A percentile compares a stretch with the other conserved stretches of the same genome.
Evolutionary conservation across 805 yeast genomes (phyloP).

Genomic region (Saccharomycopsis sp.): DNA sequence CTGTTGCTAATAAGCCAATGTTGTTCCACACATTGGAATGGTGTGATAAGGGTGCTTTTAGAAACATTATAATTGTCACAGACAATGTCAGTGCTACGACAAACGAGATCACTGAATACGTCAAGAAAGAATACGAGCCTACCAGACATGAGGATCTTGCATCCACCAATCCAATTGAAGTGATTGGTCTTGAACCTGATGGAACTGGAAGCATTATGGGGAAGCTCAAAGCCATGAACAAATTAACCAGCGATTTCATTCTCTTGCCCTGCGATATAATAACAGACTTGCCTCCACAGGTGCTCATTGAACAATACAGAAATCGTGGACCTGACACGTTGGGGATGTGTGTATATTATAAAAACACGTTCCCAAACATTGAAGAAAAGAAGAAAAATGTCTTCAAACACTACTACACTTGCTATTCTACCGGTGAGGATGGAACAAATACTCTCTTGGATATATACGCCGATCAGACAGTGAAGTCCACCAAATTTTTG

Average conservation of each 20-base stretch:
- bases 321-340: slow-evolving; percentile 54
- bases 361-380: slow-evolving; percentile 64
- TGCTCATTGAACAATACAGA: slow-evolving; percentile 76
- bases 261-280: slow-evolving; percentile 90
- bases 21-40: slow-evolving; percentile 81
- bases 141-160: slow-evolving; percentile 33
- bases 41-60: slow-evolving; percentile 85
- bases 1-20: slow-evolving; percentile 87
- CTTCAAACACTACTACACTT: slow-evolving; percentile 59
- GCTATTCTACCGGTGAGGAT: slow-evolving; percentile 47
- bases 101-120: slow-evolving; percentile 37
- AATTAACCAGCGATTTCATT: slow-evolving; percentile 51
- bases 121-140: slow-evolving; percentile 41
- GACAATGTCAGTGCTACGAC: slow-evolving; percentile 35
- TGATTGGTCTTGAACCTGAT: slow-evolving; percentile 39
- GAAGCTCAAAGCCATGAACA: slow-evolving; percentile 35
- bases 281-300: slow-evolving; percentile 88
- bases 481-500: slow-evolving; percentile 64
- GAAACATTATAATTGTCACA: slow-evolving; percentile 57
- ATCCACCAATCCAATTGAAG: slow-evolving; percentile 31
- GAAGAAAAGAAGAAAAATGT: slow-evolving; percentile 53
- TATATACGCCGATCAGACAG: slow-evolving; percentile 58
- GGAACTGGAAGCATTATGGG: slow-evolving; percentile 59
- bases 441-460: slow-evolving; percentile 50
- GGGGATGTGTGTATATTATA: slow-evolving; percentile 75